Evolutionary conservation across 371 early-diverging fungal species (phyloP), one percentile per base, ranked within the genome.

Genomic region (Chytridium lagenaria): DNA sequence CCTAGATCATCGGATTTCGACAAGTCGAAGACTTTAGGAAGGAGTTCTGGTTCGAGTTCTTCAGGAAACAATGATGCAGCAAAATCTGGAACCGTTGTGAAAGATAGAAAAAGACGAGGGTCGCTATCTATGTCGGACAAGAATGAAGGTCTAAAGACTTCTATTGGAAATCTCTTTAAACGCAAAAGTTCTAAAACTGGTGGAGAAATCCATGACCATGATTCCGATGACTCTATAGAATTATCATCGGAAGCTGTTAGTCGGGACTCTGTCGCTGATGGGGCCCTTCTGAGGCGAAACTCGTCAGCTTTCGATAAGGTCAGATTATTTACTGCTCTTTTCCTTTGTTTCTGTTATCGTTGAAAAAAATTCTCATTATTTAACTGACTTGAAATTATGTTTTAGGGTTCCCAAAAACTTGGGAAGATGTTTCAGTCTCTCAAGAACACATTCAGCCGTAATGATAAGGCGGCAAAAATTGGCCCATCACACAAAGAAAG

Each of bases 381-480:
- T n/a, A n/a, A n/a, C n/a, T n/a, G n/a, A n/a, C n/a, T n/a, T n/a
- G n/a, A n/a, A n/a, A n/a, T n/a, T n/a, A n/a, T n/a, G n/a, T 44
- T 44, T 7, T 19, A 44, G 44, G 19, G 44, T 19, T 7, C 15
- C 28, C 63, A 70, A 3, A 70, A 70, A 37, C 38, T 77, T 61
- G 74, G 73, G 2, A 69, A 73, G 50, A 77, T 77, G 71, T 59
- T 77, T 19, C 61, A 37, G 23, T 33, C 19, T 34, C 3, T 77
- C 16, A 68, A 69, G 37, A 59, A 36, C 34, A 36, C 68, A 1
- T 71, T 76, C 65, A 26, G 31, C 16, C 59, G 59, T 36, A 34
- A 7, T 12, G 55, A 52, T 5, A 52, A 52, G 26, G 7, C 55
- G 26, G 5, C 55, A 15, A 7, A 23, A 5, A 34, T 34, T 31